Base-by-base conservation (phyloP, 768 basidiomycete genomes). In the Tephrocybe sp. region DNA sequence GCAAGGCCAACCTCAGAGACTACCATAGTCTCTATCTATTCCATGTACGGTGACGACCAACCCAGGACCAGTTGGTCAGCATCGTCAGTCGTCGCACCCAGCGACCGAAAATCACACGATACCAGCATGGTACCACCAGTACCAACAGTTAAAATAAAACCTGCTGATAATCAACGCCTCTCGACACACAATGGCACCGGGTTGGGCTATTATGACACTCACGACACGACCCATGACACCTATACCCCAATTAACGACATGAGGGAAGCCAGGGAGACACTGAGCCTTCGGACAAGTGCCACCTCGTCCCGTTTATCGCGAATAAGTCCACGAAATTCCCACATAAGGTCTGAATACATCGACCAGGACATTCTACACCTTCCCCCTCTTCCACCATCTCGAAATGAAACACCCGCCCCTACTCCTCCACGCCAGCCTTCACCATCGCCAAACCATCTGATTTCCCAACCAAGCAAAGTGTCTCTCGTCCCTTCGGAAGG, bases 1-100 rank as follows among this genome's bases (percentile, higher is more conserved):
- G 71, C 70, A 58, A 78, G 83, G 51, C 72, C 71, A 49, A 84
- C 85, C 0, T 82, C 86, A 11, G 88, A 89, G 60, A 82, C 85
- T 43, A 82, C 88, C 11, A 87, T 92, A 62, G 82, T 86, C 63
- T 84, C 87, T 47, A 92, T 92, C 50, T 92, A 90, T 65, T 89
- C 87, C 43, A 91, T 91, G 89, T 92, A 92, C 65, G 82, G 82
- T 47, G 84, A 85, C 64, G 80, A 83, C 51, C 53, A 49, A 54
- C 64, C 59, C 7, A 68, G 70, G 45, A 65, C 72, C 45, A 78
- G 77, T 71, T 83, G 79, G 77, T 61, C 64, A n/a, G 47, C 64
- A 23, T 55, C 64, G 34, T 39, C 58, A 23, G 40, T 49, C 41
- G 51, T 54, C 22, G 38, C 52, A 14, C 44, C 40, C 39, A 65